Conservation (phyloP, 2,329 filamentous ascomycete species). For the Colletotrichum sp. region DNA sequence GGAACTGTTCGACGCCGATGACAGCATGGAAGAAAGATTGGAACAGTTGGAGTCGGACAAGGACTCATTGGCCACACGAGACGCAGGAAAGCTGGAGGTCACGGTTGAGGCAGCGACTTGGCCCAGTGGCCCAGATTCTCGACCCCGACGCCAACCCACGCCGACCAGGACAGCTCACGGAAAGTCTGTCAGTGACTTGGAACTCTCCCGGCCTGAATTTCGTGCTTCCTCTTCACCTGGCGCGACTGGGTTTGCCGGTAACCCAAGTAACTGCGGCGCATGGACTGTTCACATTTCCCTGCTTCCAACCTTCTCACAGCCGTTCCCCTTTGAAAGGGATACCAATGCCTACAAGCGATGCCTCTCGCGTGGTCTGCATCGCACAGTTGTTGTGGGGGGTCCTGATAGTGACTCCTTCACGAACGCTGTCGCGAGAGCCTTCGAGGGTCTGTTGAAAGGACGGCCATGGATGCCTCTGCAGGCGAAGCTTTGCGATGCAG, state of each 20-base stretch:
- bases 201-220: too few species aligned
- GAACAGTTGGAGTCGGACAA: conserved; percentile 50
- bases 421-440: conserved; percentile 53
- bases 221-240: neutral
- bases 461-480: conserved; percentile 64
- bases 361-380: conserved; percentile 63
- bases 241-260: neutral
- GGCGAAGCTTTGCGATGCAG: conserved; percentile 61
- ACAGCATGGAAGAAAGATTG: conserved; percentile 60
- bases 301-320: conserved; percentile 56
- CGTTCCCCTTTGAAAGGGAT: conserved; percentile 67
- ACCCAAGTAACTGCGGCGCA: conserved; percentile 28
- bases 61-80: neutral
- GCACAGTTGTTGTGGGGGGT: conserved; percentile 59
- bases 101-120: neutral
- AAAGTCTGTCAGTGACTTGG: neutral
- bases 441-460: conserved; percentile 52
- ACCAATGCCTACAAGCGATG: conserved; percentile 66
- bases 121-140: neutral
- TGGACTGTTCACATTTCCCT: conserved; percentile 68
- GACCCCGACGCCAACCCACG: neutral
- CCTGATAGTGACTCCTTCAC: conserved; percentile 54
- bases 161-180: neutral
- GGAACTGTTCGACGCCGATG: conserved; percentile 54
- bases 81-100: neutral